Evolutionary conservation across 2,329 filamentous ascomycete genomes (phyloP), one percentile per base, ranked within the genome.

Genomic region (Torrubiellomyces zombiae): DNA sequence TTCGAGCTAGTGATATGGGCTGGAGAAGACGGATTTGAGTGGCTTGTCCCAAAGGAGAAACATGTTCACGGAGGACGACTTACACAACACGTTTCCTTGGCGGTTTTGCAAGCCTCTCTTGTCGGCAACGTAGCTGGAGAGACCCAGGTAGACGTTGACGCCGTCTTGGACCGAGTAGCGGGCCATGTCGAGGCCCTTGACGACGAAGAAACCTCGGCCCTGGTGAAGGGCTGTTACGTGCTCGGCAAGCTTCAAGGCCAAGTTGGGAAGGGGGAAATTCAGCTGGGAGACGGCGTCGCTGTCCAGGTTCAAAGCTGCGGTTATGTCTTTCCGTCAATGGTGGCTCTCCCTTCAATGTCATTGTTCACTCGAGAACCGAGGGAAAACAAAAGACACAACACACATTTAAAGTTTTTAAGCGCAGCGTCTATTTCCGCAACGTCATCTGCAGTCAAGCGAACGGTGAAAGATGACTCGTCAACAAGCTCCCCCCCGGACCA

Each of bases 71-170:
- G 21, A 25, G 10, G 15, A 7, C 50, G 23, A 43, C 54, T 34
- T 45, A 62, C 60, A 50, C 10, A 64, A 34, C 37, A 63, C 52
- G 18, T 55, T 53, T 8, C 59, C 58, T 21, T 52, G 54, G n/a
- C 48, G 47, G 28, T 56, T 55, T 28, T 68, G 63, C 3, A 58
- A 34, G 3, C 63, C 63, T 19, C 66, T 55, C 23, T 59, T 51
- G 18, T 62, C 53, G 2, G 60, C 68, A 24, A 75, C 55, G 35
- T 73, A 58, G 28, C 55, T 59, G 1, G 67, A 55, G 8, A 75
- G 43, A 1, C 63, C 69, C 4, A 70, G 51, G 34, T 66, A 72
- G 21, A 71, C 48, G 5, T 58, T 51, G 10, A 64, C 43, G 26
- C 63, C 64, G 25, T 74, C 65, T 32, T 68, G 59, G 14, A 53